Evolutionary conservation across 305 asterid genomes (phyloP).

Genomic region (Solanum chacoense): DNA sequence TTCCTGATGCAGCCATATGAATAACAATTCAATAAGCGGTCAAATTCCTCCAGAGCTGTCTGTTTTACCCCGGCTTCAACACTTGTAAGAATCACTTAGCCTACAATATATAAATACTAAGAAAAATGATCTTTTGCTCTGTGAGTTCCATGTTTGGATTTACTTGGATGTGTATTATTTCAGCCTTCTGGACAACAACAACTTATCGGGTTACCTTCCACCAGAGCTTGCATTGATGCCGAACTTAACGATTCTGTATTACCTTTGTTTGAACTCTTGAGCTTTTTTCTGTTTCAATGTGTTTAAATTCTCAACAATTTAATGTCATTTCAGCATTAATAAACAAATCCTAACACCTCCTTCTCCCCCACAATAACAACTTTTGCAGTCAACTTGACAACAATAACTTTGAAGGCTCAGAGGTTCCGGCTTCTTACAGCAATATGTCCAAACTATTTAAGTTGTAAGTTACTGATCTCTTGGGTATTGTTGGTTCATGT

Average conservation of each 20-base stretch:
- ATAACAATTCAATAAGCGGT: neutral
- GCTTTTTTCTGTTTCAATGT: neutral
- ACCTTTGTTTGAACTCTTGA: neutral
- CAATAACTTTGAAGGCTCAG: slow-evolving; percentile 49
- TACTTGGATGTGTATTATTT: neutral
- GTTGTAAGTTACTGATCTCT: slow-evolving; percentile 18
- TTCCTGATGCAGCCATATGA: neutral
- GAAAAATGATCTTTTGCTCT: neutral
- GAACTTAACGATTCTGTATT: slow-evolving; percentile 39
- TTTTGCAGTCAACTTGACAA: slow-evolving; percentile 51
- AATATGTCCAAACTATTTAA: slow-evolving; percentile 33
- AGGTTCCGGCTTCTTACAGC: slow-evolving; percentile 36
- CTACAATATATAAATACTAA: neutral
- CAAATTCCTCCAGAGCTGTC: neutral
- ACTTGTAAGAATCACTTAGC: neutral
- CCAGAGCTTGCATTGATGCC: slow-evolving; percentile 40
- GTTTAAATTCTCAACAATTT: neutral
- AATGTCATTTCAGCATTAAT: neutral
- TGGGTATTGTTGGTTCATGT: neutral
- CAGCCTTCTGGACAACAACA: slow-evolving; percentile 62
- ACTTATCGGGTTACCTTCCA: slow-evolving; percentile 57
- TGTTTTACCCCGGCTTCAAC: neutral
- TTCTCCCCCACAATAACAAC: neutral
- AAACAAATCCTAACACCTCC: neutral
- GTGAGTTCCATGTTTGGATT: slow-evolving; percentile 1